Percentiles rank a stretch among this genome's conserved stretches.
These are phyloP conservation scores for Emmonsiellopsis sp. DNA, from an alignment of 2,329 filamentous ascomycete genomes.

Conservation along the genomic window DNA sequence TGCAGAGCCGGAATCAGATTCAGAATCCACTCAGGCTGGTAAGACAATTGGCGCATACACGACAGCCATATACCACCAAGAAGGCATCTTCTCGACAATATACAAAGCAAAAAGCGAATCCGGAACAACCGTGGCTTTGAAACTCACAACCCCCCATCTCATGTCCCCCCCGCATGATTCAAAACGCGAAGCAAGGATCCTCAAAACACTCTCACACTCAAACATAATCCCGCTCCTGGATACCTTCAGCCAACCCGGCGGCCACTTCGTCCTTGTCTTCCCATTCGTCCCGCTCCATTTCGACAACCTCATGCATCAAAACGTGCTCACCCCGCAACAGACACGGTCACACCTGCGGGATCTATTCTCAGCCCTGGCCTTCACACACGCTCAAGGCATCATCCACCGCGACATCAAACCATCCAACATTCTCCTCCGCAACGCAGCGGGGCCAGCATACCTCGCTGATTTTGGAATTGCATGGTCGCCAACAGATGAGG, in stretches of 20 bases:
- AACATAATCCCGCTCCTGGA: conserved; percentile 61
- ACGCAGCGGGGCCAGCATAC: conserved; percentile 60
- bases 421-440: conserved; percentile 69
- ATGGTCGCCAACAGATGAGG: conserved; percentile 55
- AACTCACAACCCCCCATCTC: conserved; percentile 68
- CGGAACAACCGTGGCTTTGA: conserved; percentile 57
- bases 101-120: conserved; percentile 54
- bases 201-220: conserved; percentile 48
- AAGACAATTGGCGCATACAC: conserved; percentile 45
- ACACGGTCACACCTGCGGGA: conserved; percentile 49
- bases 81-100: conserved; percentile 73
- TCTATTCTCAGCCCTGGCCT: conserved; percentile 59
- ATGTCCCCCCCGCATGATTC: conserved; percentile 76
- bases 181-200: conserved; percentile 65
- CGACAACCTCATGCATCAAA: conserved; percentile 51
- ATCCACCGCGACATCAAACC: conserved; percentile 94
- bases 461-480: conserved; percentile 89
- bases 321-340: conserved; percentile 31
- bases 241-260: conserved; percentile 59
- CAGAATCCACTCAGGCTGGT: conserved; percentile 23
- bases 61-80: conserved; percentile 46
- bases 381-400: conserved; percentile 65
- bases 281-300: conserved; percentile 73
- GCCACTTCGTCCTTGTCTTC: conserved; percentile 69
- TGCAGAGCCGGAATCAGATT: conserved; percentile 14